These are phyloP conservation scores for Leccinum fibrillosum DNA, from an alignment of 768 basidiomycete species.

Conservation along the genomic window DNA sequence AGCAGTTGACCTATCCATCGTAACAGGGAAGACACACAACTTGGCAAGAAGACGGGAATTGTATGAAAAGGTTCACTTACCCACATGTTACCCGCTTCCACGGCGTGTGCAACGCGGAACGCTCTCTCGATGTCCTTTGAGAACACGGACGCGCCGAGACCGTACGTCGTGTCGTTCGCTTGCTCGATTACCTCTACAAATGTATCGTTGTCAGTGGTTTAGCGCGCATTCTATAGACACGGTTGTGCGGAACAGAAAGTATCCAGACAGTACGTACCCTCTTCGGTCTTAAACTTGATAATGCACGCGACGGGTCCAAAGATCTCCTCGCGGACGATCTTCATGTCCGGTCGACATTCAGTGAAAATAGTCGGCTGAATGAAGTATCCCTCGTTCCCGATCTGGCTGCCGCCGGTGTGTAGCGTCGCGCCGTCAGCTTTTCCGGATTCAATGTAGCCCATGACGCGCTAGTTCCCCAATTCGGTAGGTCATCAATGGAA, in stretches of 20 bases:
- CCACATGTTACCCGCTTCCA: slow-evolving; percentile 60
- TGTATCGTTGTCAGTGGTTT: background rate
- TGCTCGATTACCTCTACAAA: slow-evolving; percentile 7
- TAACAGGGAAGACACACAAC: background rate
- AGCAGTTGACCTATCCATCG: slow-evolving; percentile 2
- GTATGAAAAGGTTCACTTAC: slow-evolving; percentile 25
- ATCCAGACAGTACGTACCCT: background rate
- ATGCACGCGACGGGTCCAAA: slow-evolving; percentile 11
- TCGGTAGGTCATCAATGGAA: background rate
- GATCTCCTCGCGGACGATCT: slow-evolving; percentile 11
- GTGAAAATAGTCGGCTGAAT: slow-evolving; percentile 13
- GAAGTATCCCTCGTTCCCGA: slow-evolving; percentile 8
- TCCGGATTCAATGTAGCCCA: slow-evolving; percentile 12
- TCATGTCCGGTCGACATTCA: slow-evolving; percentile 6
- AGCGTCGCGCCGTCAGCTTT: slow-evolving; percentile 5
- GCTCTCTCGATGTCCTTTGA: slow-evolving; percentile 33
- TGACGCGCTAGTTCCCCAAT: slow-evolving; percentile 2
- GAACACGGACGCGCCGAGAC: slow-evolving; percentile 10
- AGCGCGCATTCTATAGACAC: background rate
- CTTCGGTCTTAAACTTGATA: slow-evolving; percentile 7
- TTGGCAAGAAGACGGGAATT: background rate
- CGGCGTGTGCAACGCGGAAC: slow-evolving; percentile 37
- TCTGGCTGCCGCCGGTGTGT: background rate
- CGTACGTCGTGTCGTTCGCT: slow-evolving; percentile 10
- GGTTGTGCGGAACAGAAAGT: background rate